A percentile compares a stretch with the other conserved stretches of the same genome.
Conservation (phyloP, 495 filamentous ascomycete genomes). For the Neurospora cerealis region DNA sequence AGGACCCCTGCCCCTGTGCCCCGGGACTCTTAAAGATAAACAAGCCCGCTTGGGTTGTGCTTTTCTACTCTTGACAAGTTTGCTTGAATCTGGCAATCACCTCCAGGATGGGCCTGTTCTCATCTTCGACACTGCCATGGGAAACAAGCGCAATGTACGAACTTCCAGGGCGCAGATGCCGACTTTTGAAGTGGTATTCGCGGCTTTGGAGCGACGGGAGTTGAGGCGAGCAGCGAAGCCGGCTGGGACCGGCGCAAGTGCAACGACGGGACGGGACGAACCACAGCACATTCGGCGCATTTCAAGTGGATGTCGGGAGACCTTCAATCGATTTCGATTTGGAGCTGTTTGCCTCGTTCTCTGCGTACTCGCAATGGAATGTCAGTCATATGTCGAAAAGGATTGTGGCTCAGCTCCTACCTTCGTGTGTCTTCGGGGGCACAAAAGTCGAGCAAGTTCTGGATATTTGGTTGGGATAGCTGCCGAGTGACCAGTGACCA, state of each 20-base stretch:
- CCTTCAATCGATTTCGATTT: neutral
- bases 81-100: neutral
- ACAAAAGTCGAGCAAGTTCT: neutral
- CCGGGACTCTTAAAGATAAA: neutral
- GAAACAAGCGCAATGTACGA: neutral
- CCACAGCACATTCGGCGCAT: neutral
- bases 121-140: neutral
- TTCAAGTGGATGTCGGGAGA: neutral
- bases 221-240: neutral
- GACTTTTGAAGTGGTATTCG: neutral
- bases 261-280: neutral
- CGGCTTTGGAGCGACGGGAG: neutral
- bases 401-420: neutral
- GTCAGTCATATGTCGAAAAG: neutral
- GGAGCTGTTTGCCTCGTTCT: neutral
- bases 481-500: neutral
- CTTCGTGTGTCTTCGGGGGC: neutral
- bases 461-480: neutral
- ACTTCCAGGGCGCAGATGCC: neutral
- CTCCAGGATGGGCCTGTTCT: neutral
- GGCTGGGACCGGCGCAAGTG: neutral
- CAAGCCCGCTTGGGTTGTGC: neutral
- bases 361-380: neutral
- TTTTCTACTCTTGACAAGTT: neutral
- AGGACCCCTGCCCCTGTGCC: neutral